These are phyloP conservation scores for Protostelium mycophagum DNA, from an alignment of 78 protist genomes.

Conservation along the genomic window DNA sequence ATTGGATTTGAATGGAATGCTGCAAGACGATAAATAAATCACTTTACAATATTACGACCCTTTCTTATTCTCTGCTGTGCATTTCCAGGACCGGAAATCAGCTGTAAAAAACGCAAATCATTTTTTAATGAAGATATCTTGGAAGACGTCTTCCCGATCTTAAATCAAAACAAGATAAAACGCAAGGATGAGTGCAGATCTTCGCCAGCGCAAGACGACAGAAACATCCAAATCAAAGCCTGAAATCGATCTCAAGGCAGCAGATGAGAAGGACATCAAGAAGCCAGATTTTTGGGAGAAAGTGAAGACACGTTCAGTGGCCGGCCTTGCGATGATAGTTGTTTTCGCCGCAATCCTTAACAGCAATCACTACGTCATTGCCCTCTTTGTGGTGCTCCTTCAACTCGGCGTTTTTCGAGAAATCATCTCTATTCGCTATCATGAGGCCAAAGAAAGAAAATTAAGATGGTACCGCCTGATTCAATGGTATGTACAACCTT, in stretches of 20 bases:
- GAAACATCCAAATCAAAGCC: too few species aligned
- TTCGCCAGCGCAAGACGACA: too few species aligned
- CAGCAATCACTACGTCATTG: slow-evolving; percentile 33
- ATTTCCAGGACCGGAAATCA: too few species aligned
- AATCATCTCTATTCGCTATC: slow-evolving; percentile 34
- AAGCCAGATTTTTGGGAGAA: background rate
- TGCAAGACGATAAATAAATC: background rate
- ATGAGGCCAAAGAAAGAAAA: slow-evolving; percentile 21
- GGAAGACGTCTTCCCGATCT: too few species aligned
- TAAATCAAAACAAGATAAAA: too few species aligned
- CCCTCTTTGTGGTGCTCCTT: slow-evolving; percentile 27
- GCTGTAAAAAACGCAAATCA: too few species aligned
- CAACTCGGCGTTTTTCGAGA: slow-evolving; percentile 47
- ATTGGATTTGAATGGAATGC: background rate
- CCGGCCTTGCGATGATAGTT: slow-evolving; percentile 36
- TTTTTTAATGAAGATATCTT: too few species aligned
- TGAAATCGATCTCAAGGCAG: too few species aligned
- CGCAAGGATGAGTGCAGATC: too few species aligned
- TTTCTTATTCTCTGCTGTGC: too few species aligned
- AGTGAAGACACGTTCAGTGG: slow-evolving; percentile 13
- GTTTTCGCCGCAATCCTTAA: slow-evolving; percentile 14
- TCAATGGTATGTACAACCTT: slow-evolving; percentile 25
- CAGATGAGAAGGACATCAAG: background rate
- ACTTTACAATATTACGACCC: too few species aligned
- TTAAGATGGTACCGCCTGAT: slow-evolving; percentile 26